Conservation (phyloP, 176 grass and related monocot species). For the Carex littledalei region DNA sequence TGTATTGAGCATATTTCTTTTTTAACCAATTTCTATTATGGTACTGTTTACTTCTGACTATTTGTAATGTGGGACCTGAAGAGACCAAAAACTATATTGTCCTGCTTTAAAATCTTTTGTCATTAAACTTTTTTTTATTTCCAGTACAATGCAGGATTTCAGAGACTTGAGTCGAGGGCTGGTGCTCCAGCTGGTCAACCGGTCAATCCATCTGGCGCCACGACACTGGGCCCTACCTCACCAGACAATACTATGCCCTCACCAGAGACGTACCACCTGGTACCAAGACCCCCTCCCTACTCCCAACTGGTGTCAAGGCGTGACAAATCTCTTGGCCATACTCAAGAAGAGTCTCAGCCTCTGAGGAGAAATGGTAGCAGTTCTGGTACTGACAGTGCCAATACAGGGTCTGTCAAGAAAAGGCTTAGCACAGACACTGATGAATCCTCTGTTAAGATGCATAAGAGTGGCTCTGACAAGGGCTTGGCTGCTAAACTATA, state of each 20-base stretch:
- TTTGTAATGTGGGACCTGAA: background rate
- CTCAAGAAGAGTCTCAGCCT: conserved; percentile 55
- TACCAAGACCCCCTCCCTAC: conserved; percentile 62
- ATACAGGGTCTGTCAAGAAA: conserved; percentile 43
- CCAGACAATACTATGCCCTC: conserved; percentile 43
- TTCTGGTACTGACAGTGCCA: conserved; percentile 37
- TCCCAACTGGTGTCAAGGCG: conserved; percentile 82
- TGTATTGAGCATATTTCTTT: background rate
- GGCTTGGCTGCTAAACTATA: conserved; percentile 55
- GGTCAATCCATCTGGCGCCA: conserved; percentile 30
- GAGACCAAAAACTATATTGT: background rate
- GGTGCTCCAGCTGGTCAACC: conserved; percentile 42
- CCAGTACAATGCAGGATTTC: conserved; percentile 67
- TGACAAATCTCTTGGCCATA: conserved; percentile 69
- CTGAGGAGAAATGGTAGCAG: conserved; percentile 74
- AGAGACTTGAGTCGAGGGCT: conserved; percentile 66
- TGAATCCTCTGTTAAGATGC: conserved; percentile 49
- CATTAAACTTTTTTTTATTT: conserved; percentile 19
- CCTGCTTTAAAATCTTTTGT: background rate
- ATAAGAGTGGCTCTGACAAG: conserved; percentile 61
- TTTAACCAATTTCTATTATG: background rate
- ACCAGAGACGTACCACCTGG: conserved; percentile 51
- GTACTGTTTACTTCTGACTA: background rate
- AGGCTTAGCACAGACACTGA: conserved; percentile 45
- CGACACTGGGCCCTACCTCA: conserved; percentile 31